Conservation (phyloP, 2,329 filamentous ascomycete species). For the Xylariaceae sp. region DNA sequence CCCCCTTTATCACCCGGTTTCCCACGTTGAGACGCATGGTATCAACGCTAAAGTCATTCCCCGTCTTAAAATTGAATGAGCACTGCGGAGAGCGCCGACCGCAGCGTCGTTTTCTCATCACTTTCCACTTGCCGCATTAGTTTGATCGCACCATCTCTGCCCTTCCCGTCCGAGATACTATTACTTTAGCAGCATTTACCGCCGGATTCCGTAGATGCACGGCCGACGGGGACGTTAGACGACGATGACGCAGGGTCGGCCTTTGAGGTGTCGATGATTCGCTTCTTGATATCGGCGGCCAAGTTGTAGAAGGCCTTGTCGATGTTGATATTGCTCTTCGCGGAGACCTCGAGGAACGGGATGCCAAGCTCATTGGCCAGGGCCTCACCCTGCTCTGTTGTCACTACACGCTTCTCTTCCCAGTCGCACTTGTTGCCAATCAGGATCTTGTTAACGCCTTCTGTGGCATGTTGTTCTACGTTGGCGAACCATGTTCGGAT, state of each 20-base stretch:
- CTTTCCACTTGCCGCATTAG: constrained; percentile 2
- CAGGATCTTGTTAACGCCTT: constrained; percentile 98
- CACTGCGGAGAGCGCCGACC: constrained; percentile 4
- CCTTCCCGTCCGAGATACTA: constrained; percentile 8
- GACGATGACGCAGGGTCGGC: constrained; percentile 55
- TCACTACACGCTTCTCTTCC: constrained; percentile 97
- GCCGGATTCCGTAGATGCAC: constrained; percentile 49
- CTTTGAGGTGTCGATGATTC: constrained; percentile 87
- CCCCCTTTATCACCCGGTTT: constrained; percentile 11
- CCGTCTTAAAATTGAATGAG: constrained; percentile 7
- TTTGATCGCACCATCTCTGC: neutral
- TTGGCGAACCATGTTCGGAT: constrained; percentile 99
- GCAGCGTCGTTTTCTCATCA: constrained; percentile 1
- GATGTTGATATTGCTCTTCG: constrained; percentile 99
- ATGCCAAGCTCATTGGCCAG: constrained; percentile 95
- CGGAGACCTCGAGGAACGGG: constrained; percentile 96
- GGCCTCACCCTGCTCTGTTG: constrained; percentile 86
- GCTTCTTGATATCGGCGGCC: constrained; percentile 96
- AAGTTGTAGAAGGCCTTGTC: constrained; percentile 97
- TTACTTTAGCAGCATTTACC: constrained; percentile 70
- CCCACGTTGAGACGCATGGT: constrained; percentile 11
- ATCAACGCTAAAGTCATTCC: constrained; percentile 10
- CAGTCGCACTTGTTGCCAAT: constrained; percentile 99
- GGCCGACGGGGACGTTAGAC: constrained; percentile 63
- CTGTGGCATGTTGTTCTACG: constrained; percentile 94